These are phyloP conservation scores for Elongisporangium prolatum DNA, from an alignment of 352 stramenopile species.

Conservation along the genomic window DNA sequence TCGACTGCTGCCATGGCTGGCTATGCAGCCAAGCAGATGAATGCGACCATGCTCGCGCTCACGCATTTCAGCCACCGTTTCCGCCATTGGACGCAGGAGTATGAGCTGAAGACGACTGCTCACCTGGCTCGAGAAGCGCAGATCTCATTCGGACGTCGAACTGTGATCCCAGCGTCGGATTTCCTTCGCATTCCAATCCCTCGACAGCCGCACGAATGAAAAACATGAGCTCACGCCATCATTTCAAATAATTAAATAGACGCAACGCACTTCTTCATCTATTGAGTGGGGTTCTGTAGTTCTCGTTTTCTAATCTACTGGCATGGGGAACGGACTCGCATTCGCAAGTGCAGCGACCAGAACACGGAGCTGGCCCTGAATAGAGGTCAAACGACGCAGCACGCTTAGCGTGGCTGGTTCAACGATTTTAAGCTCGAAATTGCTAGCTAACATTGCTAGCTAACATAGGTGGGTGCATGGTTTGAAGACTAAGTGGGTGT, in stretches of 20 bases:
- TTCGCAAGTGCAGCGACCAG: too few relatives aligned
- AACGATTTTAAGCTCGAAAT: too few relatives aligned
- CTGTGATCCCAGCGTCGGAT: slow-evolving; percentile 68
- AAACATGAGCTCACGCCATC: not conserved
- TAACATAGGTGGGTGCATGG: too few relatives aligned
- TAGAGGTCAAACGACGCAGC: too few relatives aligned
- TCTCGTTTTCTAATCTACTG: too few relatives aligned
- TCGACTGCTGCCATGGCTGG: slow-evolving; percentile 78
- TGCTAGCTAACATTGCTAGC: too few relatives aligned
- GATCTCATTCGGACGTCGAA: slow-evolving; percentile 51
- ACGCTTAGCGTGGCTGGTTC: too few relatives aligned
- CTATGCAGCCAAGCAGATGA: slow-evolving; percentile 66
- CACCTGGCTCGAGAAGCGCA: slow-evolving; percentile 67
- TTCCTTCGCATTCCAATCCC: slow-evolving; percentile 80
- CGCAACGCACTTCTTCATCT: too few relatives aligned
- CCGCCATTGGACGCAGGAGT: slow-evolving; percentile 46
- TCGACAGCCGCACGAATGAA: slow-evolving; percentile 35
- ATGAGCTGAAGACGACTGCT: slow-evolving; percentile 44
- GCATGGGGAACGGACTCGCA: too few relatives aligned
- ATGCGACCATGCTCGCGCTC: slow-evolving; percentile 69
- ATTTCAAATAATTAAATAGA: slow-evolving; percentile 11
- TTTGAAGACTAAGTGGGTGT: too few relatives aligned
- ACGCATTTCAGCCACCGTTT: slow-evolving; percentile 88
- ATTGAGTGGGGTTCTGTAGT: too few relatives aligned
- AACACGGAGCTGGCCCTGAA: too few relatives aligned